A percentile compares a stretch with the other conserved stretches of the same genome.
Evolutionary conservation across 2,329 filamentous ascomycete genomes (phyloP).

Genomic region (Aurifilum marmelostoma): DNA sequence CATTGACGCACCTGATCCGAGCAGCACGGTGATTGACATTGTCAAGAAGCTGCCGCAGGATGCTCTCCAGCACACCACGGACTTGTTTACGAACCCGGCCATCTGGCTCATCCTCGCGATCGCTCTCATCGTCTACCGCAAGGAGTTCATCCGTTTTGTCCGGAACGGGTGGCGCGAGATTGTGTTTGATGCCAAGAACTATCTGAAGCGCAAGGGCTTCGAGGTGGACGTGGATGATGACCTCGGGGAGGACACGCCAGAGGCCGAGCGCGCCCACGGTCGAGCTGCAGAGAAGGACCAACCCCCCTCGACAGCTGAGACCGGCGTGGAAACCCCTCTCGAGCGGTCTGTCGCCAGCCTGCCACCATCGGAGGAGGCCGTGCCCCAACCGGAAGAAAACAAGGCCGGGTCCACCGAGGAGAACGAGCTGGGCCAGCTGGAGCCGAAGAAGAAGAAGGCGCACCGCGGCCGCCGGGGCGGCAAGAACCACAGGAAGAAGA

Average conservation of each 20-base stretch:
- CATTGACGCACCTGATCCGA: slow-evolving; percentile 27
- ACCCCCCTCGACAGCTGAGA: neutral
- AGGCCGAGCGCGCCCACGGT: neutral
- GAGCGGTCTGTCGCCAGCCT: neutral
- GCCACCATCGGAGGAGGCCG: neutral
- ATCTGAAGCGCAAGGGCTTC: slow-evolving; percentile 19
- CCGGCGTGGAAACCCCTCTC: neutral
- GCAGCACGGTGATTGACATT: slow-evolving; percentile 50
- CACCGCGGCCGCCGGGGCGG: slow-evolving; percentile 75
- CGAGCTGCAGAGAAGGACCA: neutral
- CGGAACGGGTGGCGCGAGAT: slow-evolving; percentile 41
- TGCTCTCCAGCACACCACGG: slow-evolving; percentile 53
- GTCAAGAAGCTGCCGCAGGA: slow-evolving; percentile 55
- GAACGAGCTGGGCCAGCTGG: slow-evolving; percentile 38
- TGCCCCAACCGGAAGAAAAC: neutral
- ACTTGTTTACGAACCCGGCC: slow-evolving; percentile 60
- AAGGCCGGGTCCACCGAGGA: slow-evolving; percentile 34
- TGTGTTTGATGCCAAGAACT: slow-evolving; percentile 29
- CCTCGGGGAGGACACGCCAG: slow-evolving; percentile 17
- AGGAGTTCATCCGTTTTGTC: slow-evolving; percentile 48
- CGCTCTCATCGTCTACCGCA: slow-evolving; percentile 46
- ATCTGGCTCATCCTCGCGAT: slow-evolving; percentile 51
- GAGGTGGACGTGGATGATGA: slow-evolving; percentile 24
- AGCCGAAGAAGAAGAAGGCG: slow-evolving; percentile 65
- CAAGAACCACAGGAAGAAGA: slow-evolving; percentile 65